Evolutionary conservation across 75 land plant species (phyloP).

Genomic region (Larix kaempferi): DNA sequence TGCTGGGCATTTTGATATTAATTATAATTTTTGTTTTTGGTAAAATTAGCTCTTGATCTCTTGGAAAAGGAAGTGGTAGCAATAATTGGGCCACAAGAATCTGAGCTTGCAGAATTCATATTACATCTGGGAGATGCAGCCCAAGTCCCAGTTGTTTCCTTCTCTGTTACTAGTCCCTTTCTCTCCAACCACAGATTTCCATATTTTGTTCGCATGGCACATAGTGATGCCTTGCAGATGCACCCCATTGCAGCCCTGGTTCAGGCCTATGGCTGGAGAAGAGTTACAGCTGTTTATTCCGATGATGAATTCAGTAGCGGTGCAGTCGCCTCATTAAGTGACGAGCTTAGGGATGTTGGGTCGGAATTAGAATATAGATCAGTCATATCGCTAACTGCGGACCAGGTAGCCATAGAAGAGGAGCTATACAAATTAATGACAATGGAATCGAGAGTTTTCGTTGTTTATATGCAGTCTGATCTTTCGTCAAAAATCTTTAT

Average conservation of each 20-base stretch:
- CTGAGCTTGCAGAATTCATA: constrained; percentile 22
- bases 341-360: constrained; percentile 21
- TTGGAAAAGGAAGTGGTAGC: constrained; percentile 38
- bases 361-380: constrained; percentile 27
- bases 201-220: constrained; percentile 6
- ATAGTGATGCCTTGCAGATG: constrained; percentile 42
- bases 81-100: constrained; percentile 49
- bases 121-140: constrained; percentile 21
- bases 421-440: constrained; percentile 34
- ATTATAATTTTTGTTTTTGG: too few species aligned
- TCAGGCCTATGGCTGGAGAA: constrained; percentile 38
- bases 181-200: too few species aligned
- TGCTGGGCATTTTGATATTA: too few species aligned
- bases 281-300: constrained; percentile 28
- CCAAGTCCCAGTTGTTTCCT: constrained; percentile 30
- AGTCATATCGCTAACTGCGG: constrained; percentile 22
- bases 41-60: constrained; percentile 29
- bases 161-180: too few species aligned
- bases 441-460: constrained; percentile 46
- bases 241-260: constrained; percentile 30
- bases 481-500: constrained; percentile 25
- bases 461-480: constrained; percentile 32
- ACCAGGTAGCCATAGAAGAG: constrained; percentile 14
- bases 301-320: constrained; percentile 43
- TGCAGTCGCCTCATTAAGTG: constrained; percentile 27